Conservation (phyloP, 1,139 yeast species). For the Zygosaccharomyces sapae region DNA sequence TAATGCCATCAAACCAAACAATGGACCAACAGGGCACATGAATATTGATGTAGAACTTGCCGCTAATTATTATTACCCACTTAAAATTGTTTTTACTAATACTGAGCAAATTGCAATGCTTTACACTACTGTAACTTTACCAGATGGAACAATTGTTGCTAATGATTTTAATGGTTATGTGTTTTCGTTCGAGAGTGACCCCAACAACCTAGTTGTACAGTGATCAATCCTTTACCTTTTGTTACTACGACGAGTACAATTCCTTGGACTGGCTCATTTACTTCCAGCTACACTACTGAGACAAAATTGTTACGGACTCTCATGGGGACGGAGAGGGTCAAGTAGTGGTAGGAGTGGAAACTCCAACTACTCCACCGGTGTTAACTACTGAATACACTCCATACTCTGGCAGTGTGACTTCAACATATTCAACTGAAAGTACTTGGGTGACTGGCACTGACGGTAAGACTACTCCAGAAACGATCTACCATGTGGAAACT, state of each 20-base stretch:
- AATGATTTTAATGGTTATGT: conserved; percentile 6
- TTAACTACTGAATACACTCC: no score
- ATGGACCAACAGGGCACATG: neutral
- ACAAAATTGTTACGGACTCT: neutral
- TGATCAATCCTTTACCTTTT: neutral
- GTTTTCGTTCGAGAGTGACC: conserved; percentile 5
- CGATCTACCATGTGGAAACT: no score
- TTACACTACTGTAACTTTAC: conserved; percentile 4
- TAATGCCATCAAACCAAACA: conserved; percentile 10
- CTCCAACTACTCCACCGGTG: neutral
- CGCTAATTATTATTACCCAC: conserved; percentile 30
- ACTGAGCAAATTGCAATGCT: conserved; percentile 3
- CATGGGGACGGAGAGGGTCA: neutral
- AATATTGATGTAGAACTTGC: conserved; percentile 4
- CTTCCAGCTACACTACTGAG: conserved; percentile 10
- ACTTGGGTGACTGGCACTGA: no score
- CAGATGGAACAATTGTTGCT: conserved; percentile 1
- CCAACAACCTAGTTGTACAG: conserved; percentile 4
- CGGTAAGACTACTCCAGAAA: no score
- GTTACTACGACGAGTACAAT: conserved; percentile 5
- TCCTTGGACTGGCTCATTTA: conserved; percentile 14
- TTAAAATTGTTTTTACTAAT: conserved; percentile 26
- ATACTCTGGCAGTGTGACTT: no score
- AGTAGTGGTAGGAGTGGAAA: neutral
- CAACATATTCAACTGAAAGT: no score